phyloP scores from a whole-genome alignment of 2,329 filamentous ascomycete species.

The Pseudogymnoascus destructans region DNA sequence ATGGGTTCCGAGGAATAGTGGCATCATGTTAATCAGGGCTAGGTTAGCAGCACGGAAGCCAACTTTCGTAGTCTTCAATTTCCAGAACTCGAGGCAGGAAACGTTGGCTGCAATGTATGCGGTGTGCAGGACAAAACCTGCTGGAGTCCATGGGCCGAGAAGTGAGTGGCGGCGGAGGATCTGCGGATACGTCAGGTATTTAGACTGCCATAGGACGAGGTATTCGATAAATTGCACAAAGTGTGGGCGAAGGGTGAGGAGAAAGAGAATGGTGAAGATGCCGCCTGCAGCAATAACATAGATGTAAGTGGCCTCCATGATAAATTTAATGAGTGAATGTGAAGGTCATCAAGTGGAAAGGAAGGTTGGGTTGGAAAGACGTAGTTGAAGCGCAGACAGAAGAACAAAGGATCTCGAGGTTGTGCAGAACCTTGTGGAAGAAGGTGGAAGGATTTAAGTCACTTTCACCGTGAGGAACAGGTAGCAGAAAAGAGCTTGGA shows the following conservation, averaged over 20 bases:
- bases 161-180: slow-evolving; percentile 15
- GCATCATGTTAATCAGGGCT: slow-evolving; percentile 15
- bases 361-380: neutral
- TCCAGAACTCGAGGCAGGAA: neutral
- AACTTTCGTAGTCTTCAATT: neutral
- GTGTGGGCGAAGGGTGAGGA: slow-evolving; percentile 15
- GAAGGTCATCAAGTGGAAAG: neutral
- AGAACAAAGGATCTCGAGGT: neutral
- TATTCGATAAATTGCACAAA: slow-evolving; percentile 9
- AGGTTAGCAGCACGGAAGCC: slow-evolving; percentile 10
- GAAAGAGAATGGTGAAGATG: slow-evolving; percentile 18
- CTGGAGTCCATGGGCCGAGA: slow-evolving; percentile 18
- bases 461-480: neutral
- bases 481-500: too few species aligned
- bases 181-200: slow-evolving; percentile 20
- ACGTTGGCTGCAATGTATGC: neutral
- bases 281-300: slow-evolving; percentile 20
- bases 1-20: slow-evolving; percentile 13
- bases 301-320: slow-evolving; percentile 17
- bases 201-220: slow-evolving; percentile 15
- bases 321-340: slow-evolving; percentile 1
- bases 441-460: neutral
- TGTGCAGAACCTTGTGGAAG: neutral
- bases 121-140: slow-evolving; percentile 13
- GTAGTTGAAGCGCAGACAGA: neutral